A percentile compares a stretch with the other conserved stretches of the same genome.
phyloP scores from a whole-genome alignment of 345 rosid genomes.

The Psidium guajava region DNA sequence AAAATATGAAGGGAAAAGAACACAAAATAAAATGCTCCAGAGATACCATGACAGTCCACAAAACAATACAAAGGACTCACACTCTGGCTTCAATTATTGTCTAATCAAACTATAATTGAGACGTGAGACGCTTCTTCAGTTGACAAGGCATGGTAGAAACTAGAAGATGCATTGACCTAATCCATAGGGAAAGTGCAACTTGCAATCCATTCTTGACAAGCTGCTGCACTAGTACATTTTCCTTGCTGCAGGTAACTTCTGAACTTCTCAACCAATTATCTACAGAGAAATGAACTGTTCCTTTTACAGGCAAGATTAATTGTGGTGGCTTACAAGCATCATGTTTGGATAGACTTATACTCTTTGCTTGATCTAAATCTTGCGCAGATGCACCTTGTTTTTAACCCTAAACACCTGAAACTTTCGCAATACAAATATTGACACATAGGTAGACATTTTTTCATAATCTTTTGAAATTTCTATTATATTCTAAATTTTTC shows the following conservation, averaged over 20 bases:
- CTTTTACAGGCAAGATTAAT: neutral
- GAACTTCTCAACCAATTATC: neutral
- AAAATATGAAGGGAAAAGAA: neutral
- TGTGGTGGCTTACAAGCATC: neutral
- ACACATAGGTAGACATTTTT: neutral
- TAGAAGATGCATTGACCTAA: neutral
- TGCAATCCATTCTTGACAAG: neutral
- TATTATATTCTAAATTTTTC: neutral
- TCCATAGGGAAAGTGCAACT: neutral
- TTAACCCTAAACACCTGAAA: neutral
- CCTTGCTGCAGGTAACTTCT: neutral
- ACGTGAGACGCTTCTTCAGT: neutral
- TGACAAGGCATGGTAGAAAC: neutral
- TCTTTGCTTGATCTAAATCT: neutral
- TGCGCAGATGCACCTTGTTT: neutral
- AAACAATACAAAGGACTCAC: neutral
- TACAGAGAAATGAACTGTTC: neutral
- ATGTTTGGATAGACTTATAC: neutral
- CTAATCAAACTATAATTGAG: neutral
- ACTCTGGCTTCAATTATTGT: neutral
- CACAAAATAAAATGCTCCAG: neutral
- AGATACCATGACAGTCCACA: neutral
- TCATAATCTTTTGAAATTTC: neutral
- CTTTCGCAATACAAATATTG: neutral
- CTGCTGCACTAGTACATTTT: neutral